These are phyloP conservation scores for Aureobasidium sp. DNA, from an alignment of 2,329 filamentous ascomycete species.

Conservation along the genomic window DNA sequence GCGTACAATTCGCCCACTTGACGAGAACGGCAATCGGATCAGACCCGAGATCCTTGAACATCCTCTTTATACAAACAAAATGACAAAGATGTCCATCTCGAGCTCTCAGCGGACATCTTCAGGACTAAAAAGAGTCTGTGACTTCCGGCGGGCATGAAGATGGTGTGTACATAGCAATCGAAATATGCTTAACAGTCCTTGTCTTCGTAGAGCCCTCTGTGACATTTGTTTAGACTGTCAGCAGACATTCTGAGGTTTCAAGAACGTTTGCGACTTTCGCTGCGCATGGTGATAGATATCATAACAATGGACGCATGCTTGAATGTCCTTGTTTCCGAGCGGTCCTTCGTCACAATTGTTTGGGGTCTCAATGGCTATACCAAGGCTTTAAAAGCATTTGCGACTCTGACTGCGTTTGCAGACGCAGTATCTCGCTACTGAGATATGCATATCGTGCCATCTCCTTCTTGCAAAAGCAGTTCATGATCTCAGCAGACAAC, in stretches of 20 bases:
- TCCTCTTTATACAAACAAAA: neutral
- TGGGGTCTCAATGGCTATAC: neutral
- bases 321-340: too few species aligned
- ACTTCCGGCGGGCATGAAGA: neutral
- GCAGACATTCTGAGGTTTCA: neutral
- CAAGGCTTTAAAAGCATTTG: neutral
- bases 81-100: neutral
- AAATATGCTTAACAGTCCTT: neutral
- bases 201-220: neutral
- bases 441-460: neutral
- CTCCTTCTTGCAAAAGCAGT: too few species aligned
- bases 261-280: neutral
- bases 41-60: neutral
- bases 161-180: neutral
- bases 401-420: neutral
- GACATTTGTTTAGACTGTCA: neutral
- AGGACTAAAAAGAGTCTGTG: neutral
- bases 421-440: neutral
- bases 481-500: too few species aligned
- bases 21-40: neutral
- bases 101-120: neutral
- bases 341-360: neutral
- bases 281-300: neutral
- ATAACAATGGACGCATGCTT: too few species aligned
- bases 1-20: neutral